Evolutionary conservation across 2,329 filamentous ascomycete species (phyloP).

Genomic region (Didymella sp.): DNA sequence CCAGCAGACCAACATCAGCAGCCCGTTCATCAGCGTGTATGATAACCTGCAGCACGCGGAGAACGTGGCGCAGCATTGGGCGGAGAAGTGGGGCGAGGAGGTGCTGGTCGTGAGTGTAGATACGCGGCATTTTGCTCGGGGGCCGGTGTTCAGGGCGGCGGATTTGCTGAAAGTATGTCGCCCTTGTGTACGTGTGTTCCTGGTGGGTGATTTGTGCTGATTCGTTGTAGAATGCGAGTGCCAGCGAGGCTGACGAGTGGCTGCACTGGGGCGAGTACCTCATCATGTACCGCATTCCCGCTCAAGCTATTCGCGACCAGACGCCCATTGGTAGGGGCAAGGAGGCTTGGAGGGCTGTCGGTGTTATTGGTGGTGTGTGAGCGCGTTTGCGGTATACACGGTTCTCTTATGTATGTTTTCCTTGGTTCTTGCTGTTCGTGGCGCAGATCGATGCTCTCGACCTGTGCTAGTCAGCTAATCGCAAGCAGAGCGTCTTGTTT

Average conservation of each 20-base stretch:
- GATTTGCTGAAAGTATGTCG: conserved; percentile 33
- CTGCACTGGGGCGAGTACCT: conserved; percentile 47
- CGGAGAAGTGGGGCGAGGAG: conserved; percentile 31
- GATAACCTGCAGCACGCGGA: conserved; percentile 38
- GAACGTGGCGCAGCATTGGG: conserved; percentile 32
- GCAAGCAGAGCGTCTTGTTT: no score
- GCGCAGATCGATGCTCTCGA: no score
- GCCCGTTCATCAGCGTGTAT: conserved; percentile 46
- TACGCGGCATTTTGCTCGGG: conserved; percentile 39
- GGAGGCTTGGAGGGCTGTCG: conserved; percentile 31
- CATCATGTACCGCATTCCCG: conserved; percentile 45
- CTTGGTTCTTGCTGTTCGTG: no score
- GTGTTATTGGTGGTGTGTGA: conserved; percentile 26
- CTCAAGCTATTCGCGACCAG: conserved; percentile 42
- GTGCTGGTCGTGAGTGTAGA: conserved; percentile 40
- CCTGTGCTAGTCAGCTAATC: no score
- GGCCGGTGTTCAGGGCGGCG: conserved; percentile 43
- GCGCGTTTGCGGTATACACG: neutral
- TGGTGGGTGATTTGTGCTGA: neutral
- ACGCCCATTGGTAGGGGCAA: conserved; percentile 32
- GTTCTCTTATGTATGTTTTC: no score
- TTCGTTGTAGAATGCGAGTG: neutral
- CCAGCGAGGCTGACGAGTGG: conserved; percentile 22
- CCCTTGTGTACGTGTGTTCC: neutral
- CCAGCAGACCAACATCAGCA: conserved; percentile 44